A percentile compares a stretch with the other conserved stretches of the same genome.
Evolutionary conservation across 371 early-diverging fungal genomes (phyloP).

Genomic region (Dinochytrium kinnereticum): DNA sequence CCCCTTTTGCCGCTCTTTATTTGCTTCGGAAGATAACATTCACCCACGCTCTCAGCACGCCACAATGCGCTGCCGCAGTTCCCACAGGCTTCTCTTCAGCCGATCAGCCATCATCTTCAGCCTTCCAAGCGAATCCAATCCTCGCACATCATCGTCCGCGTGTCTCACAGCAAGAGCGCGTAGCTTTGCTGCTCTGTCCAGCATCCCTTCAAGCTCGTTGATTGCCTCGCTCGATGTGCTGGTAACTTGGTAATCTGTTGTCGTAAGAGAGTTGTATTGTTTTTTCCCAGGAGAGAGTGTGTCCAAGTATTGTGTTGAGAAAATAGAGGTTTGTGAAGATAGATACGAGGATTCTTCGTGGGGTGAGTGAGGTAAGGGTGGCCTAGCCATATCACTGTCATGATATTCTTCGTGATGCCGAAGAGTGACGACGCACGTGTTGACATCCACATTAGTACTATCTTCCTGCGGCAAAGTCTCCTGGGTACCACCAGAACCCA

Average conservation of each 20-base stretch:
- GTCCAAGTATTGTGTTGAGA: no score
- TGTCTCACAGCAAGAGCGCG: background rate
- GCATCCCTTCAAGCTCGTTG: background rate
- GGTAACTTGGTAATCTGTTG: no score
- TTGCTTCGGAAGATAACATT: no score
- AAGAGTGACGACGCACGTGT: background rate
- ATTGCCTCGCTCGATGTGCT: background rate
- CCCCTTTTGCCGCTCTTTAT: no score
- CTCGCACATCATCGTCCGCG: background rate
- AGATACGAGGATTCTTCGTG: no score
- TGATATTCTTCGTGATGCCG: background rate
- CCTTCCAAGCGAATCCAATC: background rate
- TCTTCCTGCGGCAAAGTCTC: no score
- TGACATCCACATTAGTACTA: background rate
- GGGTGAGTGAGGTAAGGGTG: no score
- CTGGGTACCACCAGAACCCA: background rate
- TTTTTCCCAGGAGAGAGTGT: no score
- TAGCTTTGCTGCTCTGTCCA: background rate
- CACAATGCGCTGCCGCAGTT: background rate
- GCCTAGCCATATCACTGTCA: no score
- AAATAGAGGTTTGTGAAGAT: no score
- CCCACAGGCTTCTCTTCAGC: background rate
- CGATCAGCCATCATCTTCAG: background rate
- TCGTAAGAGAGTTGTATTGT: no score
- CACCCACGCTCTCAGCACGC: background rate